Base-by-base conservation (phyloP, 2,329 filamentous ascomycete species). In the Monilinia fructicola region DNA sequence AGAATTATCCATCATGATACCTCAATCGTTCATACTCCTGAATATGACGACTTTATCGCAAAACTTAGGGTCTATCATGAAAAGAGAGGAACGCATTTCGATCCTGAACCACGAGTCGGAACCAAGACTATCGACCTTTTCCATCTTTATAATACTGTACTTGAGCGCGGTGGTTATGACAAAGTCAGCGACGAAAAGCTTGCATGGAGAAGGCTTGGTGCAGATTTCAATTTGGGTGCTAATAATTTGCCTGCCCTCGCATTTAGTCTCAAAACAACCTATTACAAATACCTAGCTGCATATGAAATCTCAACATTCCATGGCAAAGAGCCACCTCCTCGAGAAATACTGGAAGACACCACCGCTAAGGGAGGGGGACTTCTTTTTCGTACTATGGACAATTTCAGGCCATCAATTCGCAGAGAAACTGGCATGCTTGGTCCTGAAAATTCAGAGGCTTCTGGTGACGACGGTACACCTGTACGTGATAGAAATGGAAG, bases 211-310 rank as follows among this genome's bases (percentile, higher is more conserved):
- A 87, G 87, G 73, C 84, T 96, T 73, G 91, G 74, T 26, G 84
- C 88, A 64, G 88, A 93, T 73, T 89, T 96, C 67, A 87, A 91
- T 60, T 85, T 93, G 70, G 87, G 87, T 74, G 88, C 87, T 66
- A 84, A 85, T 73, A 93, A 94, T 75, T 87, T 91, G 68, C 85
- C 92, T 9, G 91, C 92, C n/a, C 87, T 92, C 67, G 92, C 92
- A 18, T 96, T 96, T 79, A 85, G 90, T 67, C 81, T 96, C 66
- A 97, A 97, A 80, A 90, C 90, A 66, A 88, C 90, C 69, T 97
- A 95, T 80, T 96, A 96, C 81, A 93, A 92, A 78, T 92, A 94
- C 74, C 84, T 97, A 54, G 90, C 90, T 16, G 92, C 93, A 1
- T 97, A 90, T 78, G 93, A 96, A 78, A 95, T 96, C 74, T 86